phyloP scores from a whole-genome alignment of 768 basidiomycete species.

The Kwoniella heveanensis region DNA sequence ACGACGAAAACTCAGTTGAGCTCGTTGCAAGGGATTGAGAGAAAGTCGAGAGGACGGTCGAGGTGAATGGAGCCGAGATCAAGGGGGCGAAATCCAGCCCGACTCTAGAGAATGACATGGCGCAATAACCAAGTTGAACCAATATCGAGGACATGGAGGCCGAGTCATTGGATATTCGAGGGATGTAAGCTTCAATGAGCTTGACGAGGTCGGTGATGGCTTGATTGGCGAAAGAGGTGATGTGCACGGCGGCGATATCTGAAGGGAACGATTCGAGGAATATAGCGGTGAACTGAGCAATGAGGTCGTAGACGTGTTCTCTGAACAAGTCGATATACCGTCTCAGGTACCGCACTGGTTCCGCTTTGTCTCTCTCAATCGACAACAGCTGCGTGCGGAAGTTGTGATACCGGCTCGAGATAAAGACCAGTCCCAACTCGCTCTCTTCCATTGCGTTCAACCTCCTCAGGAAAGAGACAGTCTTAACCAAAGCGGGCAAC shows the following conservation, averaged over 20 bases:
- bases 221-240: constrained; percentile 67
- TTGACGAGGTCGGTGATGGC: constrained; percentile 45
- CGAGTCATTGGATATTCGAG: constrained; percentile 58
- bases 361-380: constrained; percentile 68
- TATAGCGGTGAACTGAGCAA: constrained; percentile 85
- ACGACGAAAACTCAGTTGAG: constrained; percentile 38
- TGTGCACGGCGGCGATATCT: constrained; percentile 59
- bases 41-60: constrained; percentile 66
- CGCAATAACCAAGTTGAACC: constrained; percentile 91
- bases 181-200: constrained; percentile 65
- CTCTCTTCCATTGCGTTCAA: constrained; percentile 73
- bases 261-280: constrained; percentile 65
- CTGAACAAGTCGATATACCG: constrained; percentile 88
- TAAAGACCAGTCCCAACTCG: constrained; percentile 82
- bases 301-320: constrained; percentile 87
- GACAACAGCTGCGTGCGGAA: constrained; percentile 63
- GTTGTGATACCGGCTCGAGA: constrained; percentile 70
- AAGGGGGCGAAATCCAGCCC: constrained; percentile 83
- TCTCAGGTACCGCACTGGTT: constrained; percentile 75
- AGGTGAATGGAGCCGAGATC: constrained; percentile 67
- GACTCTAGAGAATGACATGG: constrained; percentile 84
- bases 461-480: constrained; percentile 79
- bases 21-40: constrained; percentile 62
- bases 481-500: constrained; percentile 85
- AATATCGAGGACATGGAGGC: constrained; percentile 76